A percentile compares a stretch with the other conserved stretches of the same genome.
These are phyloP conservation scores for Jacaranda mimosifolia DNA, from an alignment of 257 asterid species.

Conservation along the genomic window DNA sequence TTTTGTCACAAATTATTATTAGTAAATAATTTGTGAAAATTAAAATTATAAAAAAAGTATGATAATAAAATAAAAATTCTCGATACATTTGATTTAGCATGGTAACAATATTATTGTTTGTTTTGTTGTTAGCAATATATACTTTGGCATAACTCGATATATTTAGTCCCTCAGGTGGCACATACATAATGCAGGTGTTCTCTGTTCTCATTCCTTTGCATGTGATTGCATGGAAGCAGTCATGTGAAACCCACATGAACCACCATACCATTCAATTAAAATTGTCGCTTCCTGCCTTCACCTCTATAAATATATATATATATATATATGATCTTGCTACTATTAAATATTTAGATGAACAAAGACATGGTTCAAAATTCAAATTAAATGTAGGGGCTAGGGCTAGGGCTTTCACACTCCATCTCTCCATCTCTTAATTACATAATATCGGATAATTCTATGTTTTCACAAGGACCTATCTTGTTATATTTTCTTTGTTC, in stretches of 20 bases:
- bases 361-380: neutral
- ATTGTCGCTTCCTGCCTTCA: conserved; percentile 22
- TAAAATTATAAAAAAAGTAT: no score
- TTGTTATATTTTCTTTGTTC: no score
- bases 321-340: neutral
- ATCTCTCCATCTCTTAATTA: no score
- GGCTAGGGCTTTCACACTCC: no score
- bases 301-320: neutral
- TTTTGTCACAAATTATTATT: no score
- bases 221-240: conserved; percentile 33
- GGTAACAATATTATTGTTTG: no score
- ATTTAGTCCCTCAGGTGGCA: conserved; percentile 4
- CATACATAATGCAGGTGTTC: conserved; percentile 50
- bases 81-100: no score
- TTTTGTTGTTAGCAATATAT: no score
- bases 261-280: conserved; percentile 33
- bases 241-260: conserved; percentile 57
- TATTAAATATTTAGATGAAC: neutral
- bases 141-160: conserved; percentile 30
- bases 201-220: conserved; percentile 48
- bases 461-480: no score
- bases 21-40: no score
- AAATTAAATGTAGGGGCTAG: neutral
- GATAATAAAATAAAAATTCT: no score
- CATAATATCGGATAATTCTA: no score